Conservation (phyloP, 2,329 filamentous ascomycete species). For the Ophiostoma sp. region DNA sequence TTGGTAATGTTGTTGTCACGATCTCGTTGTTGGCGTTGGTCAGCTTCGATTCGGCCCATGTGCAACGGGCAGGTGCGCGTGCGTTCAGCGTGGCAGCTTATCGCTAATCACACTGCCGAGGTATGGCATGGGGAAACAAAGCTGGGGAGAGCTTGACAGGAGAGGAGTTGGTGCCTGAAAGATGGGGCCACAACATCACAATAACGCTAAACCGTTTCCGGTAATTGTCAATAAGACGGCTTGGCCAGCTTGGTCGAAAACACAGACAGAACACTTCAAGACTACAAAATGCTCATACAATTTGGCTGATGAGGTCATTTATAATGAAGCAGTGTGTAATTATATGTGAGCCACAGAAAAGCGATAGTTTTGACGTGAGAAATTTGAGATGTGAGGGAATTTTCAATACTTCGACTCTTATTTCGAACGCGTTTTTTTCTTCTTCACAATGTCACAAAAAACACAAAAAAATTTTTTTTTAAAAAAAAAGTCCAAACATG, state of each 20-base stretch:
- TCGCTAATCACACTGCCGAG: slow-evolving; percentile 21
- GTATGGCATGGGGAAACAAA: slow-evolving; percentile 4
- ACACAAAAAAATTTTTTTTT: too few species aligned
- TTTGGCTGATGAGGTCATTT: too few species aligned
- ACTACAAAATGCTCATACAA: background rate
- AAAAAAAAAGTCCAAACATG: too few species aligned
- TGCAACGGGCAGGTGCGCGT: background rate
- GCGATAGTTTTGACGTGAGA: too few species aligned
- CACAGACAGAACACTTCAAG: background rate
- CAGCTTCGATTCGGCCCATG: background rate
- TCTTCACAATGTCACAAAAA: too few species aligned
- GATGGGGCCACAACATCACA: background rate
- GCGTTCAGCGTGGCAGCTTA: background rate
- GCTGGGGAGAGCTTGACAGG: background rate
- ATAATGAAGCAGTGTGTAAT: too few species aligned
- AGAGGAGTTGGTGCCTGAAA: background rate
- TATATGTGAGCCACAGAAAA: too few species aligned
- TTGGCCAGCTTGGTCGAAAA: background rate
- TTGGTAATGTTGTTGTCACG: background rate
- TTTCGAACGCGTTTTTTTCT: too few species aligned
- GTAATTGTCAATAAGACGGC: slow-evolving; percentile 2
- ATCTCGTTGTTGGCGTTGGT: background rate
- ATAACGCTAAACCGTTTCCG: background rate
- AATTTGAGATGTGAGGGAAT: too few species aligned
- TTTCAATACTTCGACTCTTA: too few species aligned